Evolutionary conservation across 2,329 filamentous ascomycete genomes (phyloP).

Genomic region (Cladophialophora immunda): DNA sequence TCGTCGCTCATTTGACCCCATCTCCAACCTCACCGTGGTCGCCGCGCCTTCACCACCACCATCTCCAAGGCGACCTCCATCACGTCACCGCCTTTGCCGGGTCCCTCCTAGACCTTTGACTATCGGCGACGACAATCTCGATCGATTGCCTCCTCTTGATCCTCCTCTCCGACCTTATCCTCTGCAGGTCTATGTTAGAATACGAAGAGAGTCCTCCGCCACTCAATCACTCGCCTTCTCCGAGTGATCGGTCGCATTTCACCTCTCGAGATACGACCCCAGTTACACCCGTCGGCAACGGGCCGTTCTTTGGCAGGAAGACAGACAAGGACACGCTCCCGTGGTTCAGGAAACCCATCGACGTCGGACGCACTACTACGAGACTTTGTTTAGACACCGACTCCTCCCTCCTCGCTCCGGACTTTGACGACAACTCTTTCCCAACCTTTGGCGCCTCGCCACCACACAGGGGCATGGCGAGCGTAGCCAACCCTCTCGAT

Average conservation of each 20-base stretch:
- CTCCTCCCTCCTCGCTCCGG: slow-evolving; percentile 44
- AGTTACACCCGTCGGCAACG: slow-evolving; percentile 59
- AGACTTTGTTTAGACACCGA: slow-evolving; percentile 49
- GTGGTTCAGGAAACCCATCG: slow-evolving; percentile 54
- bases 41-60: slow-evolving; percentile 9
- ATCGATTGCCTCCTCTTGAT: slow-evolving; percentile 32
- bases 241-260: slow-evolving; percentile 57
- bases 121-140: slow-evolving; percentile 14
- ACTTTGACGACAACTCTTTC: slow-evolving; percentile 49
- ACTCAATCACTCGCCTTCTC: slow-evolving; percentile 60
- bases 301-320: slow-evolving; percentile 54
- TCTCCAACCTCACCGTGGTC: slow-evolving; percentile 10
- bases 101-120: slow-evolving; percentile 9
- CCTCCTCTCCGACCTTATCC: neutral
- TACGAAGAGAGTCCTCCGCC: slow-evolving; percentile 61
- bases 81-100: slow-evolving; percentile 20
- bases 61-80: slow-evolving; percentile 12
- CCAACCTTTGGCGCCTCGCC: slow-evolving; percentile 52
- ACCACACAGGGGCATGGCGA: slow-evolving; percentile 47
- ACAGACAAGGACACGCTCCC: slow-evolving; percentile 51
- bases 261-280: slow-evolving; percentile 61
- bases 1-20: slow-evolving; percentile 23
- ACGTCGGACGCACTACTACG: slow-evolving; percentile 51
- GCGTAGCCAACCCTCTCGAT: slow-evolving; percentile 65
- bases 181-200: slow-evolving; percentile 57